phyloP scores from a whole-genome alignment of 306 rosid species.

The Crotalaria pallida region DNA sequence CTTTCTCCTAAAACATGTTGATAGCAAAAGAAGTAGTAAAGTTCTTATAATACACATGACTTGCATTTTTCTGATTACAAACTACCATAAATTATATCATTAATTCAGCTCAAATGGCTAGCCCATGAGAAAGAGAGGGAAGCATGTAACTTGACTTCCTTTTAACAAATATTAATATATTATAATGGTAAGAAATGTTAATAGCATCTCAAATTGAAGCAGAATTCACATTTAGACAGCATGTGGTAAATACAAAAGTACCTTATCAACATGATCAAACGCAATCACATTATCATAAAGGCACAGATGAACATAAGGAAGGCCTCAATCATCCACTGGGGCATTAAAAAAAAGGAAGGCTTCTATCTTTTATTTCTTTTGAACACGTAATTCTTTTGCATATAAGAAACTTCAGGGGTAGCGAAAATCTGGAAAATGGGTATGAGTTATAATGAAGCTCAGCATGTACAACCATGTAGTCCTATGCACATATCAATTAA shows the following conservation, averaged over 20 bases:
- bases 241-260: conserved; percentile 23
- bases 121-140: neutral
- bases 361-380: conserved; percentile 90
- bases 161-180: neutral
- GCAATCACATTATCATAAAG: conserved; percentile 87
- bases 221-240: neutral
- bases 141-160: neutral
- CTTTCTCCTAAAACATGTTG: neutral
- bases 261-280: conserved; percentile 96
- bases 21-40: neutral
- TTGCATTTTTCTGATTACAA: neutral
- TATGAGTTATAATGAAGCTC: conserved; percentile 14
- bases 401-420: conserved; percentile 57
- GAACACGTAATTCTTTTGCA: conserved; percentile 2
- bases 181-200: neutral
- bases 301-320: conserved; percentile 94
- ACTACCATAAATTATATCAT: neutral
- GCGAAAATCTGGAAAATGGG: conserved; percentile 64
- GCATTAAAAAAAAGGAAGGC: conserved; percentile 80
- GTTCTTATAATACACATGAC: neutral
- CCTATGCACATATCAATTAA: neutral
- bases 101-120: neutral
- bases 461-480: neutral
- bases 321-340: conserved; percentile 79
- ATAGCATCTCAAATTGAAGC: neutral